Base-by-base conservation (phyloP, 2,329 filamentous ascomycete genomes). In the Nectriaceae sp. region DNA sequence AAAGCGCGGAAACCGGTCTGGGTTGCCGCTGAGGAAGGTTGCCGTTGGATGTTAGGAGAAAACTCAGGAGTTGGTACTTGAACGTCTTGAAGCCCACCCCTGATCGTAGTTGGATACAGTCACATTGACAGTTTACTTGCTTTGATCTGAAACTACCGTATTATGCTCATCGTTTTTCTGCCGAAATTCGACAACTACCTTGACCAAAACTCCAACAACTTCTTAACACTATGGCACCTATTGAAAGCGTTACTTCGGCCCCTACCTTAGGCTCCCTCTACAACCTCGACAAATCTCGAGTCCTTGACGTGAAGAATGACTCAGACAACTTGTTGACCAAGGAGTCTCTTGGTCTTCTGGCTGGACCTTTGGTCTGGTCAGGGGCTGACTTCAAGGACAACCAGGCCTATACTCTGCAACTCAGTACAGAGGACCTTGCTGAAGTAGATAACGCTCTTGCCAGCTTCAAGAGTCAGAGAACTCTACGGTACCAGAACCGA, bases 391-490 rank as follows among this genome's bases (percentile, higher is more conserved):
- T 55, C 40, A 48, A 50, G 22, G 45, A 54, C 18, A 31, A 43
- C 21, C 46, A 50, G 8, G 31, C 38, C 42, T 57, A 50, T 37
- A 50, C 47, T 45, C 44, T 64, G 13, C 24, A 43, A 19, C 48
- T 65, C n/a, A 41, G 46, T 22, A 37, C 51, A 21, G 21, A 46
- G 1, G 57, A 63, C 22, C 26, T 59, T 19, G 26, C 36, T 1
- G 55, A 63, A 26, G 40, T 63, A 39, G 51, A 67, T 21, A 46
- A 52, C 5, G 60, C 59, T 26, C 56, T 70, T 2, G 46, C 47
- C 11, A 44, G 37, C 11, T 68, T 68, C 50, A 64, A 68, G 31
- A 46, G 63, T 59, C 35, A 59, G n/a, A n/a, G n/a, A n/a, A n/a
- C n/a, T n/a, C n/a, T n/a, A n/a, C 29, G 61, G 59, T 24, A 21